These are phyloP conservation scores for Rubus idaeus DNA, from an alignment of 306 rosid genomes.

Conservation along the genomic window DNA sequence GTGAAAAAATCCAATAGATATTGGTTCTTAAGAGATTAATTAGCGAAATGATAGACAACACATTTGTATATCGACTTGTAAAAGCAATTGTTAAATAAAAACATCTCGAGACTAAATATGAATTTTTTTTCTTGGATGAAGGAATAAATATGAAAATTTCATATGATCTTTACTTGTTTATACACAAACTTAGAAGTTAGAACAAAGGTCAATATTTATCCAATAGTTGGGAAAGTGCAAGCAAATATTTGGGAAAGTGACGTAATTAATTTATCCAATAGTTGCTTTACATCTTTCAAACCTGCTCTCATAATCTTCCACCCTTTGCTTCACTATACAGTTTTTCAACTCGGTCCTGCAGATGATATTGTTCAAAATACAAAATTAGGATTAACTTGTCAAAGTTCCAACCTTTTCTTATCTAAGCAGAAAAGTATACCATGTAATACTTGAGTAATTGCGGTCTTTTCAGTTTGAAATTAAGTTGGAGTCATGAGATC, in stretches of 20 bases:
- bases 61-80: no score
- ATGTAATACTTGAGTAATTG: constrained; percentile 66
- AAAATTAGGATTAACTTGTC: not conserved
- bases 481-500: constrained; percentile 79
- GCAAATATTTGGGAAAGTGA: not conserved
- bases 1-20: no score
- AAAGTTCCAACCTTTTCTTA: not conserved
- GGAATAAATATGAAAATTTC: not conserved
- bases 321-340: constrained; percentile 67
- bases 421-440: not conserved
- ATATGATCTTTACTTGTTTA: not conserved
- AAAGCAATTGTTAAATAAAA: no score
- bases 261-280: not conserved
- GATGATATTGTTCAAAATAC: constrained; percentile 3
- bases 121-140: not conserved
- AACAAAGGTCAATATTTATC: no score
- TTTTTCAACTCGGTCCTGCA: constrained; percentile 62
- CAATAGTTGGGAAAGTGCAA: no score
- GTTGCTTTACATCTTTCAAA: constrained; percentile 3
- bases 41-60: no score
- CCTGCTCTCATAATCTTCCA: constrained; percentile 26
- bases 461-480: constrained; percentile 83
- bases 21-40: no score
- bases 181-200: not conserved
- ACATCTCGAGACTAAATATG: no score